Percentiles rank a stretch among this genome's conserved stretches.
These are phyloP conservation scores for Candida qinlingensis DNA, from an alignment of 805 yeast species.

Conservation along the genomic window DNA sequence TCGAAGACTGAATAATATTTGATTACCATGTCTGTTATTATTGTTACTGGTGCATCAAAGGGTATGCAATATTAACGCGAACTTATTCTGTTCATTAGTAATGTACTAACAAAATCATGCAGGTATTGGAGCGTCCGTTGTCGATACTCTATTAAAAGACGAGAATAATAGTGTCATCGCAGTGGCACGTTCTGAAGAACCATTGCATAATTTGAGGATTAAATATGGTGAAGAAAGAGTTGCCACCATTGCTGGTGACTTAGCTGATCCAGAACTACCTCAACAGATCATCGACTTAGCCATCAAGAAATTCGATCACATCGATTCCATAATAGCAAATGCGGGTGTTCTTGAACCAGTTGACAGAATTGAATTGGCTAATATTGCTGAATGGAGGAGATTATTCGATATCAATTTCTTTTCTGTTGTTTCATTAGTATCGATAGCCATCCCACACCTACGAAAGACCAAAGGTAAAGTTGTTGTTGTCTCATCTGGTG, in stretches of 20 bases:
- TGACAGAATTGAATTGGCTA: constrained; percentile 43
- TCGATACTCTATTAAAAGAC: constrained; percentile 39
- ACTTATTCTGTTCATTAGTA: too few relatives aligned
- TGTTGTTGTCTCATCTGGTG: constrained; percentile 88
- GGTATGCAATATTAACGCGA: constrained; percentile 29
- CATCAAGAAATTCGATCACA: constrained; percentile 43
- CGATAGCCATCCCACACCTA: constrained; percentile 52
- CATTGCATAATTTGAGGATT: constrained; percentile 37
- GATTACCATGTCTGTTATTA: constrained; percentile 29
- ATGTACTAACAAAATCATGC: too few relatives aligned
- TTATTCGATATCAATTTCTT: constrained; percentile 76
- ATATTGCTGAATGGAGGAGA: constrained; percentile 51
- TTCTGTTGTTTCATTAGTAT: constrained; percentile 58
- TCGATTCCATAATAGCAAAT: constrained; percentile 66
- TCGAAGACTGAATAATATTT: too few relatives aligned
- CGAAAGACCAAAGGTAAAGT: constrained; percentile 52
- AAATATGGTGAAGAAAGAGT: constrained; percentile 46
- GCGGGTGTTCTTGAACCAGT: constrained; percentile 88
- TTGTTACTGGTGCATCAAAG: constrained; percentile 62
- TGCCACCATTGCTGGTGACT: constrained; percentile 53
- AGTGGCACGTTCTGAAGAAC: constrained; percentile 60
- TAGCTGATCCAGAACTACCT: constrained; percentile 38
- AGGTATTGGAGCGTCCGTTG: constrained; percentile 83
- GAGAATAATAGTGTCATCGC: constrained; percentile 49
- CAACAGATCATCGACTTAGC: constrained; percentile 40